These are phyloP conservation scores for Cytospora piceae DNA, from an alignment of 2,329 filamentous ascomycete genomes.

Conservation along the genomic window DNA sequence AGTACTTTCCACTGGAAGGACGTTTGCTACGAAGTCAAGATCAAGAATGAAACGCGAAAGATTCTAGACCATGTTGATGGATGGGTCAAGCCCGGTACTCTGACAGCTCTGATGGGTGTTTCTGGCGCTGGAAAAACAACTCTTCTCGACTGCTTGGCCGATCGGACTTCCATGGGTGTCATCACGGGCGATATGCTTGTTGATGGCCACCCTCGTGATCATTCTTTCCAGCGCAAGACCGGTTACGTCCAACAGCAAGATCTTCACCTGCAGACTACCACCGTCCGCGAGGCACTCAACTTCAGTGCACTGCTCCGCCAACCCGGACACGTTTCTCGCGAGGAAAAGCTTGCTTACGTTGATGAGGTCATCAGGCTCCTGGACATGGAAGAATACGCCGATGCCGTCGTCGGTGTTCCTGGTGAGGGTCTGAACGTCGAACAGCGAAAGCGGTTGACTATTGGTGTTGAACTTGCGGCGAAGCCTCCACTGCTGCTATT, in stretches of 20 bases:
- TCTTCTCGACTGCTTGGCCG: constrained; percentile 70
- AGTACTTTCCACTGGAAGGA: constrained; percentile 32
- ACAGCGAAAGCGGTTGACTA: constrained; percentile 34
- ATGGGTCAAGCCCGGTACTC: constrained; percentile 31
- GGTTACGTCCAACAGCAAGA: constrained; percentile 73
- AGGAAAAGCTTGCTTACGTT: constrained; percentile 68
- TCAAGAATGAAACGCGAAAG: constrained; percentile 29
- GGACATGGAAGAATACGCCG: constrained; percentile 68
- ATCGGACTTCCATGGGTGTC: constrained; percentile 72
- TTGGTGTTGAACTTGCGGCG: constrained; percentile 93
- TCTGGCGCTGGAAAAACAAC: constrained; percentile 75
- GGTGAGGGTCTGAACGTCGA: constrained; percentile 59
- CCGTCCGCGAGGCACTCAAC: constrained; percentile 66
- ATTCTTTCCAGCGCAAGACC: constrained; percentile 69
- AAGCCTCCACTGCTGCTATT: constrained; percentile 88
- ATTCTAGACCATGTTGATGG: constrained; percentile 31
- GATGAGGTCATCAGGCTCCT: constrained; percentile 70
- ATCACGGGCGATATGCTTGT: constrained; percentile 71
- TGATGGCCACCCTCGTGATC: constrained; percentile 64
- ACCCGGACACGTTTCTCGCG: constrained; percentile 57
- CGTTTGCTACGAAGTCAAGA: constrained; percentile 31
- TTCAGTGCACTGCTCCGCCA: constrained; percentile 69
- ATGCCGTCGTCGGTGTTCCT: constrained; percentile 69
- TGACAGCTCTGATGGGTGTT: constrained; percentile 49
- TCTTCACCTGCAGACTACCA: constrained; percentile 66